Conservation (phyloP, 2,329 filamentous ascomycete genomes). For the Decorospora gaudefroyi region DNA sequence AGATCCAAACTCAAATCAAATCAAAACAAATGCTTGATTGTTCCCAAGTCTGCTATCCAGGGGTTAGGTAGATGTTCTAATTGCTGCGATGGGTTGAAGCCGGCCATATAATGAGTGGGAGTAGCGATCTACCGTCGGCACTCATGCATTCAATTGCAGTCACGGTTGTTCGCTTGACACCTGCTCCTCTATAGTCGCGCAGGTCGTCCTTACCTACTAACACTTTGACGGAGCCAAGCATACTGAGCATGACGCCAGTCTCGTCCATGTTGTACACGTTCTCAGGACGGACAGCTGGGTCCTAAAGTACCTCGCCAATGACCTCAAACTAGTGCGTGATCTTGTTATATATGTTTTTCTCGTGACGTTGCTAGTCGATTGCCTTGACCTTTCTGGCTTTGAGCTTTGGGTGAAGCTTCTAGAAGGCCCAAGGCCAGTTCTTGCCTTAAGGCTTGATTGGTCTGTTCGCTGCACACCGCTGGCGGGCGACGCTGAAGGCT, state of each 20-base stretch:
- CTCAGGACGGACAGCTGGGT: slow-evolving; percentile 20
- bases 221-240: slow-evolving; percentile 20
- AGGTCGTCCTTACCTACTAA: slow-evolving; percentile 27
- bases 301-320: slow-evolving; percentile 8
- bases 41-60: slow-evolving; percentile 40
- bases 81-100: slow-evolving; percentile 26
- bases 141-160: slow-evolving; percentile 29
- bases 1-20: slow-evolving; percentile 32
- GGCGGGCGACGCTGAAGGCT: slow-evolving; percentile 19
- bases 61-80: no score
- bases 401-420: slow-evolving; percentile 21
- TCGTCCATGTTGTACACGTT: slow-evolving; percentile 35
- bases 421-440: slow-evolving; percentile 22
- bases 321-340: slow-evolving; percentile 29
- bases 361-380: slow-evolving; percentile 29
- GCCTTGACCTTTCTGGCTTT: slow-evolving; percentile 18
- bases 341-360: slow-evolving; percentile 26
- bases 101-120: slow-evolving; percentile 27
- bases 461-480: slow-evolving; percentile 11
- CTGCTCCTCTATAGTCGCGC: slow-evolving; percentile 22
- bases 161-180: slow-evolving; percentile 27
- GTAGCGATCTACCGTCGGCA: slow-evolving; percentile 25
- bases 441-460: slow-evolving; percentile 17
- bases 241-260: no score
- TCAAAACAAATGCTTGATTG: slow-evolving; percentile 40